Conservation (phyloP, 805 yeast genomes). For the Candida ipomoeae region DNA sequence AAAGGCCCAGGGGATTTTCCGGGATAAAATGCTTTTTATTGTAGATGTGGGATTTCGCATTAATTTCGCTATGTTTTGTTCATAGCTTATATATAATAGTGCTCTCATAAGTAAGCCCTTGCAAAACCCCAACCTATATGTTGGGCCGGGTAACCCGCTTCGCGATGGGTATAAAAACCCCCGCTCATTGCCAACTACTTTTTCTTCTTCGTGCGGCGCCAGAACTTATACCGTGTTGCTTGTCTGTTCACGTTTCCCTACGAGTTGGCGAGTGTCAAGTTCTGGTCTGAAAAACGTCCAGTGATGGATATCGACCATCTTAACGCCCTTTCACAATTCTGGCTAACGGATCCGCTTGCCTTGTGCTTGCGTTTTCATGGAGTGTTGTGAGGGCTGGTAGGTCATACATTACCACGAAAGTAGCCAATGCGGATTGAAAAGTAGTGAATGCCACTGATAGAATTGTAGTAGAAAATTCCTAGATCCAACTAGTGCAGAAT, state of each 20-base stretch:
- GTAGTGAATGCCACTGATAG: too few relatives aligned
- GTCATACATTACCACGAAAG: slow-evolving; percentile 29
- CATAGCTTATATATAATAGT: background rate
- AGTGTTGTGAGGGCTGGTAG: slow-evolving; percentile 45
- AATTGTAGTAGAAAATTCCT: too few relatives aligned
- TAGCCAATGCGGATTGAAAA: background rate
- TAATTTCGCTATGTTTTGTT: too few relatives aligned
- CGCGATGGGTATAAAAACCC: slow-evolving; percentile 11
- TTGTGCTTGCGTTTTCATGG: slow-evolving; percentile 19
- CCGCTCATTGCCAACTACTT: background rate
- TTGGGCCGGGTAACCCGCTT: slow-evolving; percentile 15
- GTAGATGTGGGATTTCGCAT: too few relatives aligned
- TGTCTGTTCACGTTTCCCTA: slow-evolving; percentile 44
- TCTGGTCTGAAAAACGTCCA: slow-evolving; percentile 45
- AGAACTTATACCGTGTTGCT: slow-evolving; percentile 50
- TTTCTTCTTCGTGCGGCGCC: slow-evolving; percentile 47
- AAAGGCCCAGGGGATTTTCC: background rate
- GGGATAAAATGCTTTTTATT: background rate
- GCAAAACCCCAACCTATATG: background rate
- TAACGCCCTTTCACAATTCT: slow-evolving; percentile 38
- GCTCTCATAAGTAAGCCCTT: background rate
- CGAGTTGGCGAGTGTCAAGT: slow-evolving; percentile 51
- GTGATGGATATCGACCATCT: slow-evolving; percentile 40
- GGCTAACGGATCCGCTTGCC: slow-evolving; percentile 20
- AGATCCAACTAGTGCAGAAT: too few relatives aligned